A percentile compares a stretch with the other conserved stretches of the same genome.
Evolutionary conservation across 2,329 filamentous ascomycete genomes (phyloP).

Genomic region (Colletotrichum cereale): DNA sequence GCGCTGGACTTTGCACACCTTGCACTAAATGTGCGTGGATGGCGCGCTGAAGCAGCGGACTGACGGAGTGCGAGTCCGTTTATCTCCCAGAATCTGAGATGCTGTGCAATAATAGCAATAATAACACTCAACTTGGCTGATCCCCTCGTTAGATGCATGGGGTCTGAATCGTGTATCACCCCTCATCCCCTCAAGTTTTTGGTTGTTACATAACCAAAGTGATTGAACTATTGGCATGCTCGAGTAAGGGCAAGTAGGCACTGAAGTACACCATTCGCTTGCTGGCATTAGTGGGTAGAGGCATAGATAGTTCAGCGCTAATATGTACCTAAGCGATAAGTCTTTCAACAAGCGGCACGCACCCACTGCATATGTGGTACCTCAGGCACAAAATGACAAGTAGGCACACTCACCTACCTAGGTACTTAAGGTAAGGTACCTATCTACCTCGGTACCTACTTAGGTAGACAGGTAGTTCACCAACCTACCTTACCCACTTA

Average conservation of each 20-base stretch:
- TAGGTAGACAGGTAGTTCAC: background rate
- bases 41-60: conserved; percentile 7
- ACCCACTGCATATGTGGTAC: conserved; percentile 6
- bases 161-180: conserved; percentile 6
- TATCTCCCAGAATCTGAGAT: background rate
- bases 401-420: background rate
- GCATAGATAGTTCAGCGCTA: background rate
- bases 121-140: background rate
- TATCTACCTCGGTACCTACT: background rate
- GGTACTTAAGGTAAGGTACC: too few species aligned
- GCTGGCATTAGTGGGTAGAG: background rate
- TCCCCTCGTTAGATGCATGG: conserved; percentile 9
- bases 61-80: background rate
- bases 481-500: background rate
- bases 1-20: background rate
- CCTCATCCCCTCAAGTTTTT: background rate
- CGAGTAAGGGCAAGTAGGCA: background rate
- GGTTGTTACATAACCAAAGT: background rate
- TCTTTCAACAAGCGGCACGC: conserved; percentile 15
- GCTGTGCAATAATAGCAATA: conserved; percentile 9
- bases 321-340: conserved; percentile 28
- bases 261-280: background rate
- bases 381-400: background rate
- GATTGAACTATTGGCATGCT: background rate
- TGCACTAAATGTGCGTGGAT: background rate